Percentiles rank a stretch among this genome's conserved stretches.
Conservation (phyloP, 2,329 filamentous ascomycete species). For the Aschersonia sp. region DNA sequence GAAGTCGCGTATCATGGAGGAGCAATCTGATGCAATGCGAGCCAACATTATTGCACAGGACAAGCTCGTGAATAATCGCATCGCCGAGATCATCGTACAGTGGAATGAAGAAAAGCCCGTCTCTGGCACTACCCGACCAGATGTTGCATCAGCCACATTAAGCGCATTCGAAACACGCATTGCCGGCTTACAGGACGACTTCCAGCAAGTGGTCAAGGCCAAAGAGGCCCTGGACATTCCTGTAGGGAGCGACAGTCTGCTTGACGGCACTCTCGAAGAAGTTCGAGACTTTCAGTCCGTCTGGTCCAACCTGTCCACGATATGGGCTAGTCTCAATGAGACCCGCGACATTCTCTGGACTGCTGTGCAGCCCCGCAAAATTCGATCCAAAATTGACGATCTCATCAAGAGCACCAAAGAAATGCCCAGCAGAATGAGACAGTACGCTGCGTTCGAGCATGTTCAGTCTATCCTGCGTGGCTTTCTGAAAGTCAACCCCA, state of each 20-base stretch:
- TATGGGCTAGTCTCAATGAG: conserved; percentile 93
- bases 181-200: conserved; percentile 71
- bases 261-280: conserved; percentile 80
- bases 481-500: conserved; percentile 77
- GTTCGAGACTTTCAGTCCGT: conserved; percentile 98
- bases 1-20: conserved; percentile 89
- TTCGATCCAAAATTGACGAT: conserved; percentile 75
- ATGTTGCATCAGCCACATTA: conserved; percentile 72
- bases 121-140: conserved; percentile 82
- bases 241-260: conserved; percentile 61
- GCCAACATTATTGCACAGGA: conserved; percentile 94
- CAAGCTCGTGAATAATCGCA: conserved; percentile 77
- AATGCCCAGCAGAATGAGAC: conserved; percentile 97
- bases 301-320: conserved; percentile 87
- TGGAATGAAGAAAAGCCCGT: conserved; percentile 98
- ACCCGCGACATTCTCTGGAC: conserved; percentile 88
- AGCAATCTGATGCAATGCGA: conserved; percentile 86
- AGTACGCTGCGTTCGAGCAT: conserved; percentile 99
- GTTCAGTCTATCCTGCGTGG: conserved; percentile 83
- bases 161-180: conserved; percentile 73
- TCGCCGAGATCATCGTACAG: conserved; percentile 66
- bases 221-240: conserved; percentile 93
- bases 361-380: conserved; percentile 86
- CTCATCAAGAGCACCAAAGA: conserved; percentile 97
- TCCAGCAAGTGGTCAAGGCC: conserved; percentile 86